Conservation (phyloP, 768 basidiomycete genomes). For the Lyophyllum shimeji region DNA sequence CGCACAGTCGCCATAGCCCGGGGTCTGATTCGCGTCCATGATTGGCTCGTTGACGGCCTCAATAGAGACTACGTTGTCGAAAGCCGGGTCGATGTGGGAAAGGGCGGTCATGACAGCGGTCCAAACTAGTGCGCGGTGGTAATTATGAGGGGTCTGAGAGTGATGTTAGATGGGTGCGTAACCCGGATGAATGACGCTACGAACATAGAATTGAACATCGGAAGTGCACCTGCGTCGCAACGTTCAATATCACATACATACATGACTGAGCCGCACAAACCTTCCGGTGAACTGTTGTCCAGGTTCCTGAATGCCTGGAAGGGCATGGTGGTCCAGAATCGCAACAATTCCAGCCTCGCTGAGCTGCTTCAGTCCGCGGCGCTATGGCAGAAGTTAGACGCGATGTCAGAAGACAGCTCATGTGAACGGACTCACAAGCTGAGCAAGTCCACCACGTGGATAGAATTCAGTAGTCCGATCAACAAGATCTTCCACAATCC, state of each 20-base stretch:
- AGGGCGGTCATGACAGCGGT: constrained; percentile 76
- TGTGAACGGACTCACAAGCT: constrained; percentile 49
- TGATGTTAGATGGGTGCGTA: background rate
- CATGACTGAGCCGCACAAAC: constrained; percentile 31
- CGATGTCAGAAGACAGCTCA: background rate
- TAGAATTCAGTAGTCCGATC: constrained; percentile 59
- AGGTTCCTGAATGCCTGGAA: constrained; percentile 66
- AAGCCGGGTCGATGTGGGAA: constrained; percentile 67
- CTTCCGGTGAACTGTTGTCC: constrained; percentile 68
- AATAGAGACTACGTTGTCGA: constrained; percentile 64
- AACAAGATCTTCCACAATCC: constrained; percentile 77
- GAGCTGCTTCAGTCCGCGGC: constrained; percentile 61
- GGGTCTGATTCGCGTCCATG: constrained; percentile 67
- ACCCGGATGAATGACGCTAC: constrained; percentile 3
- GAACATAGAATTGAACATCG: constrained; percentile 73
- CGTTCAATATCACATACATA: background rate
- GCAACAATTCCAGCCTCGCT: constrained; percentile 60
- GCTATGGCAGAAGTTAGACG: constrained; percentile 42
- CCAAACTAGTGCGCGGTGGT: constrained; percentile 79
- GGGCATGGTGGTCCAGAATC: constrained; percentile 67
- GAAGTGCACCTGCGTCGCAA: constrained; percentile 53
- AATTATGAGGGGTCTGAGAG: constrained; percentile 64
- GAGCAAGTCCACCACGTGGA: constrained; percentile 66
- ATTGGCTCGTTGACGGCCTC: constrained; percentile 81
- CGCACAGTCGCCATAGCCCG: constrained; percentile 70